Percentiles rank a stretch among this genome's conserved stretches.
Evolutionary conservation across 768 basidiomycete genomes (phyloP).

Genomic region (Rhizopogon vulgaris): DNA sequence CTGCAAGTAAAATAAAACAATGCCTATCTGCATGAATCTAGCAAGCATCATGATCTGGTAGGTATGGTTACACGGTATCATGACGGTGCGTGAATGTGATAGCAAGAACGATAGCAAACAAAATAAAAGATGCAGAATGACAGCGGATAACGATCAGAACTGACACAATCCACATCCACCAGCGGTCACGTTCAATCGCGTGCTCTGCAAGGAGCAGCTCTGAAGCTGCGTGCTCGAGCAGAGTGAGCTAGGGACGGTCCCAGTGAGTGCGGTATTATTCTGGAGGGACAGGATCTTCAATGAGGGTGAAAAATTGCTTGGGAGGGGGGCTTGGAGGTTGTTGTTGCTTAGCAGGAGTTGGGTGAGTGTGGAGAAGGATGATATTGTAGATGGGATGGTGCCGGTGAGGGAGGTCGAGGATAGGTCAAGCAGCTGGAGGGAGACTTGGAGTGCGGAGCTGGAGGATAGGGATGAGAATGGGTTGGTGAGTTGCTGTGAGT

Average conservation of each 20-base stretch:
- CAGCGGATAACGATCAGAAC: not conserved
- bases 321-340: constrained; percentile 30
- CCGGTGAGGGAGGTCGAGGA: constrained; percentile 34
- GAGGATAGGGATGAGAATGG: constrained; percentile 25
- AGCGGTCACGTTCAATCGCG: not conserved
- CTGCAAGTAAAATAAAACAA: no score
- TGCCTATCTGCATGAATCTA: no score
- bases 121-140: not conserved
- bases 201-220: constrained; percentile 13
- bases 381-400: constrained; percentile 28
- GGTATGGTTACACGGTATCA: not conserved
- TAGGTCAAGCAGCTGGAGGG: constrained; percentile 33
- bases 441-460: constrained; percentile 26
- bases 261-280: constrained; percentile 32
- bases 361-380: constrained; percentile 27
- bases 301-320: constrained; percentile 27
- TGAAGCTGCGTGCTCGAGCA: constrained; percentile 21
- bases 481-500: constrained; percentile 29
- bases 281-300: constrained; percentile 29
- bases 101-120: not conserved
- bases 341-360: constrained; percentile 35
- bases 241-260: constrained; percentile 21
- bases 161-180: constrained; percentile 3
- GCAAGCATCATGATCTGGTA: not conserved
- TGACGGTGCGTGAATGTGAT: not conserved